Conservation (phyloP, 2,329 filamentous ascomycete species). For the Lecanicillium sp. region DNA sequence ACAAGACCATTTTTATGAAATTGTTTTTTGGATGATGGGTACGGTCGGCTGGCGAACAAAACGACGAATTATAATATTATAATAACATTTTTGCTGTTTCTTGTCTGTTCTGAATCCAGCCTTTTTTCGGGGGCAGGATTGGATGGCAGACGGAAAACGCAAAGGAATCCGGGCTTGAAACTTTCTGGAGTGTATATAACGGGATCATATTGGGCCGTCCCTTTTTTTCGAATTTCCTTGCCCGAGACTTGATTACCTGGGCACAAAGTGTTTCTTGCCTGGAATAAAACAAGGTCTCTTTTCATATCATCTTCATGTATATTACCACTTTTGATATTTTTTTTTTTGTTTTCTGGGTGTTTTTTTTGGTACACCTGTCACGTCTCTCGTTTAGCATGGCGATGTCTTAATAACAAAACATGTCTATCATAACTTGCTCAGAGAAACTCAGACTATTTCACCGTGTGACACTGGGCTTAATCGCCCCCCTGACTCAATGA, state of each 20-base stretch:
- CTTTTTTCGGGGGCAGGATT: no score
- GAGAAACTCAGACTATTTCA: no score
- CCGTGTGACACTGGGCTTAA: no score
- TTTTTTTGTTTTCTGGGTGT: conserved; percentile 1
- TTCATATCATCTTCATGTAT: conserved; percentile 6
- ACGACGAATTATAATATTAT: conserved; percentile 6
- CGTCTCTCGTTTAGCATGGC: conserved; percentile 2
- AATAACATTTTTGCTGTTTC: conserved; percentile 5
- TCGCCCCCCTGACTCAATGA: no score
- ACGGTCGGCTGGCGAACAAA: not conserved
- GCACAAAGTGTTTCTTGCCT: not conserved
- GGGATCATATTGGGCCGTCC: not conserved
- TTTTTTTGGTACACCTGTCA: not conserved
- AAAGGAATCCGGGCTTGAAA: no score
- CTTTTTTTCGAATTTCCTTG: conserved; percentile 2
- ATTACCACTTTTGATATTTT: conserved; percentile 5
- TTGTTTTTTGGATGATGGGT: conserved; percentile 16
- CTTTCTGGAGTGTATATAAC: no score
- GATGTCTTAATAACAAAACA: no score
- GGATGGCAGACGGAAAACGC: not conserved
- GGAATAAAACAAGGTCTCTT: not conserved
- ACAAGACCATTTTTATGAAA: conserved; percentile 11
- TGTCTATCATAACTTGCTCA: no score
- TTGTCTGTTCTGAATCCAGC: no score
- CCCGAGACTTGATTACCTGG: not conserved